A percentile compares a stretch with the other conserved stretches of the same genome.
Evolutionary conservation across 1,284 basidiomycete species (phyloP).

Genomic region (Ganoderma leucocontextum): DNA sequence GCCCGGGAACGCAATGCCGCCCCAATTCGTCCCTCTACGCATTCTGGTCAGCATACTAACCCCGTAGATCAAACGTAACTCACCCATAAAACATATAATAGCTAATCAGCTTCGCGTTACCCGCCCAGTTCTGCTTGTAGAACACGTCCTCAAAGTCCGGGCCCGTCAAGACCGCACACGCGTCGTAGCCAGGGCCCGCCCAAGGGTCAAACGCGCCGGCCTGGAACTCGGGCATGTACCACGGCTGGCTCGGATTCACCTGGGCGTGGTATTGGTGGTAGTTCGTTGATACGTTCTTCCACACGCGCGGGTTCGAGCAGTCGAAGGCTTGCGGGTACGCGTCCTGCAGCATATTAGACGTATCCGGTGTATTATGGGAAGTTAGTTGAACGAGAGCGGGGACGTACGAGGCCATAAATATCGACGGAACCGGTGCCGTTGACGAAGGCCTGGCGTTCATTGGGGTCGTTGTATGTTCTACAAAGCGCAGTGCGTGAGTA

Average conservation of each 20-base stretch:
- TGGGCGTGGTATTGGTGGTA: constrained; percentile 67
- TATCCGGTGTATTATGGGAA: no score
- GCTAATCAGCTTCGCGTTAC: constrained; percentile 79
- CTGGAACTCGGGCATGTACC: constrained; percentile 66
- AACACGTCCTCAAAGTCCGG: constrained; percentile 79
- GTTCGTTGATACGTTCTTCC: constrained; percentile 63
- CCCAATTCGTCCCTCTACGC: constrained; percentile 82
- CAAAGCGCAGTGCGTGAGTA: background rate
- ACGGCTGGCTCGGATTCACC: constrained; percentile 67
- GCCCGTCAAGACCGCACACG: constrained; percentile 68
- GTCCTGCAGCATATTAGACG: no score
- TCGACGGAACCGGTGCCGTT: constrained; percentile 70
- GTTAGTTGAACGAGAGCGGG: no score
- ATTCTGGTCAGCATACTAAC: background rate
- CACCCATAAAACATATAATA: constrained; percentile 85
- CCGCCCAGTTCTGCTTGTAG: constrained; percentile 77
- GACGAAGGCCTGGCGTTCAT: constrained; percentile 66
- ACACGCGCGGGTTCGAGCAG: constrained; percentile 69
- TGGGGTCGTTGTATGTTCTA: constrained; percentile 74
- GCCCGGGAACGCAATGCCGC: constrained; percentile 71
- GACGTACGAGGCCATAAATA: constrained; percentile 55
- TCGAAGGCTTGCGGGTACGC: constrained; percentile 79
- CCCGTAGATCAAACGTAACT: background rate
- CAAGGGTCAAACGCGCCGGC: constrained; percentile 78
- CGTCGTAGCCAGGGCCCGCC: constrained; percentile 69